A percentile compares a stretch with the other conserved stretches of the same genome.
phyloP scores from a whole-genome alignment of 2,329 filamentous ascomycete genomes.

The Cercospora citrullina region DNA sequence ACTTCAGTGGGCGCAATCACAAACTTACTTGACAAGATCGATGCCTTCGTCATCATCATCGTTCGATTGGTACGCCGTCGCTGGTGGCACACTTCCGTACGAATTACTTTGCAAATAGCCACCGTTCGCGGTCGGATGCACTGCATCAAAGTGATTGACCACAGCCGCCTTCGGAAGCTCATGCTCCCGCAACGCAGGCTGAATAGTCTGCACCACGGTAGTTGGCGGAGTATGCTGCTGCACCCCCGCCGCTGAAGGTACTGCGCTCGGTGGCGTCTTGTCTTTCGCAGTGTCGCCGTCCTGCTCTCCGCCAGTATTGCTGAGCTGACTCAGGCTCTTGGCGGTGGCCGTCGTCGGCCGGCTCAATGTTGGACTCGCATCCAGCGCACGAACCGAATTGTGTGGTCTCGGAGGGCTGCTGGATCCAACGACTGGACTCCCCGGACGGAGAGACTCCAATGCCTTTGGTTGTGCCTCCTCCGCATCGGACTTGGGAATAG shows the following conservation, averaged over 20 bases:
- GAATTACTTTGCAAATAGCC: slow-evolving; percentile 5
- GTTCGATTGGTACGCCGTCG: slow-evolving; percentile 36
- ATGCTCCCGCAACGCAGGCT: slow-evolving; percentile 24
- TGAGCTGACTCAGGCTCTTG: slow-evolving; percentile 37
- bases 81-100: slow-evolving; percentile 14
- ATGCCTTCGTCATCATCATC: slow-evolving; percentile 48
- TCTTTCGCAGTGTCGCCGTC: slow-evolving; percentile 16
- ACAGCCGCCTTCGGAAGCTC: slow-evolving; percentile 28
- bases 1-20: not conserved
- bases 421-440: slow-evolving; percentile 38
- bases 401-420: slow-evolving; percentile 36
- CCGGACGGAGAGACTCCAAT: slow-evolving; percentile 24
- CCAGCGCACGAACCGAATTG: slow-evolving; percentile 26
- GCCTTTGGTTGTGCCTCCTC: slow-evolving; percentile 23
- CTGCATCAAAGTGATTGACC: slow-evolving; percentile 25
- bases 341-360: slow-evolving; percentile 36
- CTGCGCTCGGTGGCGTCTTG: slow-evolving; percentile 26
- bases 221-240: slow-evolving; percentile 31
- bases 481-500: slow-evolving; percentile 21
- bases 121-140: slow-evolving; percentile 19
- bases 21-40: slow-evolving; percentile 51
- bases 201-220: slow-evolving; percentile 24
- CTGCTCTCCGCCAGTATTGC: slow-evolving; percentile 21
- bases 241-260: slow-evolving; percentile 19
- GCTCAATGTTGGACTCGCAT: slow-evolving; percentile 38